These are phyloP conservation scores for Pilaira anomala DNA, from an alignment of 192 early-diverging fungal genomes.

Conservation along the genomic window DNA sequence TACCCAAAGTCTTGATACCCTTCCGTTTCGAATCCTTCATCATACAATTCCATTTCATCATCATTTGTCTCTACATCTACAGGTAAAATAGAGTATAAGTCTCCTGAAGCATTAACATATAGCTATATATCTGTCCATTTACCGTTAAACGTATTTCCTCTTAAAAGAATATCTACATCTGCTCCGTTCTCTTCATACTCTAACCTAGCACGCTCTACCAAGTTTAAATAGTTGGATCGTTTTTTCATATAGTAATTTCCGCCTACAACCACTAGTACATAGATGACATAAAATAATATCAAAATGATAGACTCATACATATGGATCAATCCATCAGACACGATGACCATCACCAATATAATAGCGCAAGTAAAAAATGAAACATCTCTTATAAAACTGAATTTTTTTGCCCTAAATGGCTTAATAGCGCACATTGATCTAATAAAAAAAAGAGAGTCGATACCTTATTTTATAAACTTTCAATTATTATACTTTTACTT, in stretches of 20 bases:
- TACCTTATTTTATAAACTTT: not conserved
- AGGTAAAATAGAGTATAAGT: not conserved
- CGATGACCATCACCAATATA: constrained; percentile 48
- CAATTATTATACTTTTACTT: not conserved
- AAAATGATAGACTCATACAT: constrained; percentile 52
- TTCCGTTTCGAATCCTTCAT: constrained; percentile 35
- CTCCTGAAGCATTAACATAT: not conserved
- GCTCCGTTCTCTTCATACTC: constrained; percentile 41
- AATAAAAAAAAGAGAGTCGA: not conserved
- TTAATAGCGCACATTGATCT: constrained; percentile 75
- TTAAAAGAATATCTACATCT: constrained; percentile 37
- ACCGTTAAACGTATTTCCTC: constrained; percentile 19
- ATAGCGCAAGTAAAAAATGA: constrained; percentile 70
- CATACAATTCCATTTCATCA: constrained; percentile 38
- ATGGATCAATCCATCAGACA: constrained; percentile 54
- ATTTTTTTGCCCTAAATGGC: constrained; percentile 67
- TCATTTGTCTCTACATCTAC: constrained; percentile 13
- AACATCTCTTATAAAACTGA: constrained; percentile 79
- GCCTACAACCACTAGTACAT: constrained; percentile 58
- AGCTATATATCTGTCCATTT: not conserved
- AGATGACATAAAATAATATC: constrained; percentile 56
- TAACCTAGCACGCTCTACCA: constrained; percentile 44
- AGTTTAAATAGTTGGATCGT: constrained; percentile 35
- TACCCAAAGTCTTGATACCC: constrained; percentile 14
- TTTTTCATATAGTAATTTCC: constrained; percentile 51